Evolutionary conservation across 257 asterid species (phyloP), one percentile per base, ranked within the genome.

Genomic region (Petunia axillaris): DNA sequence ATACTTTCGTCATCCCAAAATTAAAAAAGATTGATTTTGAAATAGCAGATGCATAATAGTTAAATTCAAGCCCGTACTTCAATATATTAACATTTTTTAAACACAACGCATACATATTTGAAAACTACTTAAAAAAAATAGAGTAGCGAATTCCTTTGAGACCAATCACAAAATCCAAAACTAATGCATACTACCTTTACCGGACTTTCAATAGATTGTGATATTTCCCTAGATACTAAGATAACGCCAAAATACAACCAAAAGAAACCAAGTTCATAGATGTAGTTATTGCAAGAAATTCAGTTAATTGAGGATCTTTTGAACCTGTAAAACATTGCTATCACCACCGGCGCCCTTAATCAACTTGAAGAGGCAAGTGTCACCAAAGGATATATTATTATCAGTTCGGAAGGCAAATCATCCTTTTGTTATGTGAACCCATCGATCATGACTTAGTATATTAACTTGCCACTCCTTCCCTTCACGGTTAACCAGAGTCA

Each of bases 341-440:
- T 8, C 57, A n/a, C 52, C 39, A 66, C 40, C 8, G 16, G 8
- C 8, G 25, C 10, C 58, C 10, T 43, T 9, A 43, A 67, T 43
- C 76, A 67, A 43, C 76, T 15, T 41, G 54, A 66, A 66, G 43
- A 36, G 75, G 41, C 75, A 66, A 40, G 53, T 41, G 39, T 67
- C 54, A n/a, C 76, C 76, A 67, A 41, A 3, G 76, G 39, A 38
- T 43, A 67, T 67, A 3, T n/a, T 67, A 36, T 67, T 67, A 7
- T 6, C 1, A 8, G 41, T 68, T 44, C 76, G 76, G 5, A 68
- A 68, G 9, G 8, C 9, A 68, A 40, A 8, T 57, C 76, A 68
- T 68, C 76, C 41, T 68, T 40, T 11, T 44, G 9, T 68, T 3
- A 68, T 44, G n/a, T 0, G 4, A 0, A 68, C 58, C 58, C 76